Evolutionary conservation across 2,329 filamentous ascomycete species (phyloP).

Genomic region (Fusarium falciforme): DNA sequence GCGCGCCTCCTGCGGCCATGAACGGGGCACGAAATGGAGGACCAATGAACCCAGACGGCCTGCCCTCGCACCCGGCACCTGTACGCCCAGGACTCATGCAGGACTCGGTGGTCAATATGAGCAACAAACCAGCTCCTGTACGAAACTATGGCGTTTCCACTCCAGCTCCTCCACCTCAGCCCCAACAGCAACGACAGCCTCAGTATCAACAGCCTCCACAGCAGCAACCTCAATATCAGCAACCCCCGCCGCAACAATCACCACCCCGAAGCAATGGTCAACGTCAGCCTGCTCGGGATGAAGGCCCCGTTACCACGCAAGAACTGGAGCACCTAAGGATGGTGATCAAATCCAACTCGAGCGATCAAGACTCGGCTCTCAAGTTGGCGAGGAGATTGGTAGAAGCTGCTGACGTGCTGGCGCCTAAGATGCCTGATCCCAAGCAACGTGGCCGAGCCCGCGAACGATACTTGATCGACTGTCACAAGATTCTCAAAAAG

Average conservation of each 20-base stretch:
- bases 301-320: slow-evolving; percentile 74
- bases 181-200: slow-evolving; percentile 46
- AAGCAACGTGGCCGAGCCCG: slow-evolving; percentile 79
- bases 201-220: slow-evolving; percentile 42
- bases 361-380: slow-evolving; percentile 78
- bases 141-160: slow-evolving; percentile 66
- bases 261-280: slow-evolving; percentile 39
- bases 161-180: slow-evolving; percentile 44
- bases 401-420: slow-evolving; percentile 83
- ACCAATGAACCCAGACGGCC: slow-evolving; percentile 53
- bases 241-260: slow-evolving; percentile 44
- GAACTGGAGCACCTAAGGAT: slow-evolving; percentile 82
- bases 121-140: slow-evolving; percentile 68
- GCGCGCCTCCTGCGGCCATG: slow-evolving; percentile 45
- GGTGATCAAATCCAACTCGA: slow-evolving; percentile 75
- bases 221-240: slow-evolving; percentile 47
- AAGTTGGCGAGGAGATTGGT: slow-evolving; percentile 84
- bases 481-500: slow-evolving; percentile 92
- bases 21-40: slow-evolving; percentile 26
- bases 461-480: slow-evolving; percentile 86
- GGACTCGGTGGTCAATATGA: slow-evolving; percentile 66
- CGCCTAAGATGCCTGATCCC: slow-evolving; percentile 73
- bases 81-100: slow-evolving; percentile 72
- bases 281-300: slow-evolving; percentile 44
- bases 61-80: slow-evolving; percentile 71